A percentile compares a stretch with the other conserved stretches of the same genome.
These are phyloP conservation scores for Arabis hirsuta DNA, from an alignment of 345 rosid species.

Conservation along the genomic window DNA sequence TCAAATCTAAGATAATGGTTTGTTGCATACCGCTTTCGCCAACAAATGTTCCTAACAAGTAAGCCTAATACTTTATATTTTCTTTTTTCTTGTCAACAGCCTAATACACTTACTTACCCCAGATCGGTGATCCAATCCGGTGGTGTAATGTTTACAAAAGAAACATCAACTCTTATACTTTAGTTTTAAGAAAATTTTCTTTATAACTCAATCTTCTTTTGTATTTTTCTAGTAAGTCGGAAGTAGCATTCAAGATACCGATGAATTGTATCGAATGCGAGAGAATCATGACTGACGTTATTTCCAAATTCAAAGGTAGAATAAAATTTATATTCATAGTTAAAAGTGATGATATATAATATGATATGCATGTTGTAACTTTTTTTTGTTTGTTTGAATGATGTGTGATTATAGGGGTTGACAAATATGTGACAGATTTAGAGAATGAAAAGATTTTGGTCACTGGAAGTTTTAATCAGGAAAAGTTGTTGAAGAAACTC, in stretches of 20 bases:
- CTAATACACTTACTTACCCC: no score
- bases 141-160: no score
- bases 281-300: slow-evolving; percentile 50
- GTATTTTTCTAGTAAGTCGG: slow-evolving; percentile 41
- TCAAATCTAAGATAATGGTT: slow-evolving; percentile 10
- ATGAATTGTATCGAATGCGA: slow-evolving; percentile 63
- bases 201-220: background rate
- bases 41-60: background rate
- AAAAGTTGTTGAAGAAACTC: slow-evolving; percentile 60
- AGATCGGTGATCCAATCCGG: no score
- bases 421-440: slow-evolving; percentile 54
- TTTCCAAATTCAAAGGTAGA: slow-evolving; percentile 68
- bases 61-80: background rate
- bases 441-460: slow-evolving; percentile 54
- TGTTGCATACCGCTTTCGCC: background rate
- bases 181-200: no score
- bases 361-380: slow-evolving; percentile 13
- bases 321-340: background rate
- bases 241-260: slow-evolving; percentile 58
- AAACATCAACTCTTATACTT: no score
- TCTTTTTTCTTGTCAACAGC: no score
- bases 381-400: background rate
- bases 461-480: slow-evolving; percentile 59
- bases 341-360: background rate
- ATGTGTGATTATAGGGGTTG: slow-evolving; percentile 55